Base-by-base conservation (phyloP, 2,329 filamentous ascomycete genomes). In the Chaetomium strumarium region DNA sequence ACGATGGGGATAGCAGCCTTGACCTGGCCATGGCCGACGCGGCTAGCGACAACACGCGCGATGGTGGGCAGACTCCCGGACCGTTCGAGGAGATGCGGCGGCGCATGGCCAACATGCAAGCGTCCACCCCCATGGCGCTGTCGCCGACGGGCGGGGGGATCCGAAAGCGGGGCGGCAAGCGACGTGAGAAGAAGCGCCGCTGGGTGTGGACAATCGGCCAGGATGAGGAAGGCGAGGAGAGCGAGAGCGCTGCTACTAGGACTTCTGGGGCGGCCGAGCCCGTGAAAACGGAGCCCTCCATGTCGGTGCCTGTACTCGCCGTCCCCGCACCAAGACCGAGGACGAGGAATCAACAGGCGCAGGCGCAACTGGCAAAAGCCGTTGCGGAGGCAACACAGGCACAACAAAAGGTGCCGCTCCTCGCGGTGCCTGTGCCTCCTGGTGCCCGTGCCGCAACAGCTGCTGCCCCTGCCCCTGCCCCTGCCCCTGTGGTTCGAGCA, bases 191-290 rank as follows among this genome's bases (percentile, higher is more conserved):
- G 73, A 83, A 79, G 66, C 71, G 81, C 12, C 76, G 76, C 40
- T 85, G 81, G 82, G 78, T 82, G 34, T 85, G 82, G 82, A 85
- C 82, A 1, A 83, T 85, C 41, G 79, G 76, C 2, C 74, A 75
- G 53, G 77, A 79, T 1, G 74, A 73, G 1, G 68, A 74, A 8
- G 69, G 72, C 13, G 69, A 72, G 51, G 68, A 71, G 31, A 64
- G 74, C 5, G 72, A 64, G 14, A 54, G 54, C 43, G 31, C 36
- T 9, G 7, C 33, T n/a, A n/a, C n/a, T n/a, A n/a, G n/a, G 12
- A 36, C 46, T 16, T 39, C 33, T 9, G 49, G 49, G 3, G 38
- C 49, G 11, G 45, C 29, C 11, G 47, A 19, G 6, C 41, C 46
- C 3, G 36, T 38, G 20, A 47, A 40, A 4, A 51, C 45, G n/a